These are phyloP conservation scores for Fusarium torreyae DNA, from an alignment of 2,329 filamentous ascomycete genomes.

Conservation along the genomic window DNA sequence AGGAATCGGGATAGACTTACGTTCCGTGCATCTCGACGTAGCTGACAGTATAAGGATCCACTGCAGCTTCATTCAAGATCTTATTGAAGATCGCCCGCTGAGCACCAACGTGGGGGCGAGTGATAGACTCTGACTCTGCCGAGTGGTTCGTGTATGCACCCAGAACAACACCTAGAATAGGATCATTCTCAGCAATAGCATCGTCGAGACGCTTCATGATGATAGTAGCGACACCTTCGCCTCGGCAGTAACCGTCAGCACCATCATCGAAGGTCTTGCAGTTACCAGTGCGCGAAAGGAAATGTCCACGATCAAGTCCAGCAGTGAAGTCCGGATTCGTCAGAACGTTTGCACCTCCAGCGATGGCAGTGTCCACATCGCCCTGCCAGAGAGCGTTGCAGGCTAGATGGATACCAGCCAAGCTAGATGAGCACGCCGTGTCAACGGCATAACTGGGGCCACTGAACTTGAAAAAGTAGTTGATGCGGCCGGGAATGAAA, in stretches of 20 bases:
- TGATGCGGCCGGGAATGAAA: slow-evolving; percentile 73
- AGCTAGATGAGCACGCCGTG: slow-evolving; percentile 83
- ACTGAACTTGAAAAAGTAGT: slow-evolving; percentile 84
- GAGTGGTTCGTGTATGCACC: slow-evolving; percentile 80
- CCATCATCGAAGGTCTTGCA: slow-evolving; percentile 69
- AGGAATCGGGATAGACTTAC: slow-evolving; percentile 7
- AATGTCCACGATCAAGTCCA: slow-evolving; percentile 75
- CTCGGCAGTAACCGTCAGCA: slow-evolving; percentile 72
- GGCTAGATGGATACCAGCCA: slow-evolving; percentile 78
- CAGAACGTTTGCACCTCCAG: slow-evolving; percentile 80
- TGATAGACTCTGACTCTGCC: slow-evolving; percentile 79
- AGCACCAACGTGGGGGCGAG: slow-evolving; percentile 75
- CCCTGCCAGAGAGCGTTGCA: slow-evolving; percentile 79
- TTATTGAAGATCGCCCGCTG: slow-evolving; percentile 74
- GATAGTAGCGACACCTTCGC: slow-evolving; percentile 63
- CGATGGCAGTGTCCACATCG: slow-evolving; percentile 85
- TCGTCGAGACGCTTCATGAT: slow-evolving; percentile 67
- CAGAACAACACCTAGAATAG: slow-evolving; percentile 73
- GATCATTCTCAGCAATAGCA: slow-evolving; percentile 72
- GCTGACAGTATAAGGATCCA: slow-evolving; percentile 82
- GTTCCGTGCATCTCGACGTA: slow-evolving; percentile 91
- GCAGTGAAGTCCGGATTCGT: slow-evolving; percentile 77
- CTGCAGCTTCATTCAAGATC: slow-evolving; percentile 79
- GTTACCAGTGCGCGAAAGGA: slow-evolving; percentile 66
- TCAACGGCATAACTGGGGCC: slow-evolving; percentile 81